A percentile compares a stretch with the other conserved stretches of the same genome.
Evolutionary conservation across 306 rosid species (phyloP).

Genomic region (Myrica gale): DNA sequence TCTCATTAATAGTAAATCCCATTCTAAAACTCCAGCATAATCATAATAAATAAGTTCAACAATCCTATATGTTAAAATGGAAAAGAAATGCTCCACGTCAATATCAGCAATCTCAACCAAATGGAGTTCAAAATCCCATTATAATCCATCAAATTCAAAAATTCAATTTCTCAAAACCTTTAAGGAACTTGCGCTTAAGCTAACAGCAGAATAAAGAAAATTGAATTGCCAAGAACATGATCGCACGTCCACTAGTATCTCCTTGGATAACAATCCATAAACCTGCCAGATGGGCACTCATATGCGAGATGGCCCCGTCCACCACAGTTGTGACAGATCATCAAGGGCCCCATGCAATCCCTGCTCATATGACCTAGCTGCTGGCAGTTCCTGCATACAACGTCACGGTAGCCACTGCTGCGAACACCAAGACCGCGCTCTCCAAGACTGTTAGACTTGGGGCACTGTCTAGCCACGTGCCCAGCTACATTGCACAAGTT

Average conservation of each 20-base stretch:
- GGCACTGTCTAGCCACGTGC: constrained; percentile 90
- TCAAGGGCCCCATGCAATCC: constrained; percentile 96
- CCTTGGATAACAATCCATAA: constrained; percentile 87
- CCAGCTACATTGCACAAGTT: constrained; percentile 94
- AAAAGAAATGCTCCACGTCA: constrained; percentile 23
- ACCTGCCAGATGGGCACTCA: constrained; percentile 96
- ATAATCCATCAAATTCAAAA: constrained; percentile 17
- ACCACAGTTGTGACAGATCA: constrained; percentile 97
- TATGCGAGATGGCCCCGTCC: constrained; percentile 97
- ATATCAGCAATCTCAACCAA: constrained; percentile 21
- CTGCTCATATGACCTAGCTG: constrained; percentile 95
- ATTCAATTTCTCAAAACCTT: not conserved
- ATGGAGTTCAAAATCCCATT: constrained; percentile 29
- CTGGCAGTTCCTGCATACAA: constrained; percentile 90
- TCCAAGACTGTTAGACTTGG: constrained; percentile 55
- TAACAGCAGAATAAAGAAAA: constrained; percentile 18
- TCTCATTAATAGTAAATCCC: constrained; percentile 14
- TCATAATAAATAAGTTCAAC: constrained; percentile 4
- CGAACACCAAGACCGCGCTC: constrained; percentile 46
- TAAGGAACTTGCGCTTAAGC: not conserved
- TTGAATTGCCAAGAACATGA: constrained; percentile 7
- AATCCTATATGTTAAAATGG: constrained; percentile 7
- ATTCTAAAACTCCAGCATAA: constrained; percentile 29
- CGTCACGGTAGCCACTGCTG: constrained; percentile 57
- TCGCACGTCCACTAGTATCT: constrained; percentile 58